Evolutionary conservation across 495 filamentous ascomycete genomes (phyloP).

Genomic region (Aspergillus avenaceus): DNA sequence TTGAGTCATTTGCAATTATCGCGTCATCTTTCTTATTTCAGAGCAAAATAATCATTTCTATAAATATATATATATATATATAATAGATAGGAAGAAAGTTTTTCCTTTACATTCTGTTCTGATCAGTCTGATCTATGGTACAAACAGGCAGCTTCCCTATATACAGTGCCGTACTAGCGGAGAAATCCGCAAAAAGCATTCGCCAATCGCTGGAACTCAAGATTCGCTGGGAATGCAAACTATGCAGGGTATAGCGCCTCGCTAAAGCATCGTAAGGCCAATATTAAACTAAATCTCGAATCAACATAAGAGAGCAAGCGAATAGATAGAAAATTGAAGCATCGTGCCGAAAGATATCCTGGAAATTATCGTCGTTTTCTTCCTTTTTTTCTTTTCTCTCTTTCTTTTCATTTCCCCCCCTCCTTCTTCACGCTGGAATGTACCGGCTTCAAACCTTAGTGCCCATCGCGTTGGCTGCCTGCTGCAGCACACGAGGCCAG

Average conservation of each 20-base stretch:
- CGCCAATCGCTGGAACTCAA: neutral
- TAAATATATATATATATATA: no score
- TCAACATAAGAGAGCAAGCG: slow-evolving; percentile 4
- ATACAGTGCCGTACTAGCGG: slow-evolving; percentile 1
- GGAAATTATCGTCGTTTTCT: neutral
- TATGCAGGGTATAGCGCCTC: slow-evolving; percentile 38
- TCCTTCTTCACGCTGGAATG: neutral
- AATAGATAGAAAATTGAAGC: slow-evolving; percentile 2
- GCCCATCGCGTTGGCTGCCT: slow-evolving; percentile 31
- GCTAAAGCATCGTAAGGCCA: slow-evolving; percentile 18
- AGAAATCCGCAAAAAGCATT: neutral
- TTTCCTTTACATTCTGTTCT: neutral
- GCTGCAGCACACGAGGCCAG: slow-evolving; percentile 42
- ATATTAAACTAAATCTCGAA: slow-evolving; percentile 1
- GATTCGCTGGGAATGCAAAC: neutral
- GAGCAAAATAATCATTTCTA: no score
- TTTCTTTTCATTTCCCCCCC: neutral
- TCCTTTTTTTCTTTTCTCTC: neutral
- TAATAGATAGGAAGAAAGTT: neutral
- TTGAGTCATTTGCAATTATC: no score
- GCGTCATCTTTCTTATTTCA: no score
- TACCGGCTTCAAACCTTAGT: slow-evolving; percentile 3
- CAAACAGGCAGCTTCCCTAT: neutral
- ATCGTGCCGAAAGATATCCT: slow-evolving; percentile 1
- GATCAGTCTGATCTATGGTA: neutral